These are phyloP conservation scores for Apophysomyces sp. DNA, from an alignment of 371 early-diverging fungal species.

Conservation along the genomic window DNA sequence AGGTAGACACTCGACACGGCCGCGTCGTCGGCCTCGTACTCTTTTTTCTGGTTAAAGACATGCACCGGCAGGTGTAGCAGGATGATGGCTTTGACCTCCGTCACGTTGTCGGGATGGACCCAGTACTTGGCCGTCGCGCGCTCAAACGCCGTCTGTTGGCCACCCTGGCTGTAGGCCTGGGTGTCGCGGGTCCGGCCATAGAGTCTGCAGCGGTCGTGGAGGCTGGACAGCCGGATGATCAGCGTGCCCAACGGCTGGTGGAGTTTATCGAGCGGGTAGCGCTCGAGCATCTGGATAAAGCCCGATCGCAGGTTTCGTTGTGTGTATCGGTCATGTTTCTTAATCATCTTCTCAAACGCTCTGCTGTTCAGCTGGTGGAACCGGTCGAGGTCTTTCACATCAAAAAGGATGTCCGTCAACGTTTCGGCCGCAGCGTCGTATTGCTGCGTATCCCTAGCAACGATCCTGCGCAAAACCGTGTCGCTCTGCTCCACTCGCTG, in stretches of 20 bases:
- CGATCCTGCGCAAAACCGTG: slow-evolving; percentile 32
- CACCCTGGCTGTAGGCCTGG: slow-evolving; percentile 15
- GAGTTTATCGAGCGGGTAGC: slow-evolving; percentile 75
- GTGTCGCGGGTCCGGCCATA: slow-evolving; percentile 29
- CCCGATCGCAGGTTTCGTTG: slow-evolving; percentile 65
- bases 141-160: slow-evolving; percentile 40
- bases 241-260: slow-evolving; percentile 81
- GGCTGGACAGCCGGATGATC: slow-evolving; percentile 75
- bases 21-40: slow-evolving; percentile 37
- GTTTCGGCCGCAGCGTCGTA: slow-evolving; percentile 64
- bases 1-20: slow-evolving; percentile 96
- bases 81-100: slow-evolving; percentile 89
- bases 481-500: slow-evolving; percentile 75
- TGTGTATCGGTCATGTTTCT: slow-evolving; percentile 96
- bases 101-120: slow-evolving; percentile 96
- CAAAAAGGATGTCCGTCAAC: slow-evolving; percentile 73
- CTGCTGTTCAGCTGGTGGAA: slow-evolving; percentile 93
- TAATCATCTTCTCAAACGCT: slow-evolving; percentile 94
- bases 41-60: slow-evolving; percentile 65
- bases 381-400: slow-evolving; percentile 87
- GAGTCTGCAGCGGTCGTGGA: slow-evolving; percentile 30
- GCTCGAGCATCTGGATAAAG: slow-evolving; percentile 73
- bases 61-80: slow-evolving; percentile 93
- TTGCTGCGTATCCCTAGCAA: slow-evolving; percentile 4
- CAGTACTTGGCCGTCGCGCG: slow-evolving; percentile 63